Evolutionary conservation across 129 eudicot genomes (phyloP).

Genomic region (Flaveria brownii): DNA sequence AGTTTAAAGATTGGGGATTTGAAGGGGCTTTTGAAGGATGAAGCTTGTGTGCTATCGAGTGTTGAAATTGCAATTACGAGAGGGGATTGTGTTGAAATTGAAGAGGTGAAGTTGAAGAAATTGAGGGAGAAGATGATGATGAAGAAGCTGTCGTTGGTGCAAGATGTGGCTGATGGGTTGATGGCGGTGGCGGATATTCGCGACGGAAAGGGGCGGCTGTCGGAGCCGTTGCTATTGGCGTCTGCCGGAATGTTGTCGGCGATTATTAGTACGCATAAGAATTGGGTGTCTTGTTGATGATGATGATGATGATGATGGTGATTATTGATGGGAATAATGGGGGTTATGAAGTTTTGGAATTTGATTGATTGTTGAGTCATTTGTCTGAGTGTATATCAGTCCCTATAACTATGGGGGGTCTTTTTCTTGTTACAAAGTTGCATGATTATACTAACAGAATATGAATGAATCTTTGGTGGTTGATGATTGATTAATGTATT

Average conservation of each 20-base stretch:
- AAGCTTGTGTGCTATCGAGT: constrained; percentile 59
- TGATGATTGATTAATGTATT: too few species aligned
- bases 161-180: constrained; percentile 83
- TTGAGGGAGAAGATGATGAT: constrained; percentile 66
- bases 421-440: background rate
- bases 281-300: constrained; percentile 76
- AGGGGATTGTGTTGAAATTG: constrained; percentile 40
- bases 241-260: constrained; percentile 89
- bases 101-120: constrained; percentile 45
- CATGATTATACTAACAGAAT: background rate
- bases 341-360: too few species aligned
- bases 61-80: constrained; percentile 49
- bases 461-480: background rate
- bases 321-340: too few species aligned
- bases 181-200: constrained; percentile 94
- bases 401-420: too few species aligned
- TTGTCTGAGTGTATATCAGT: too few species aligned
- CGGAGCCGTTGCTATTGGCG: constrained; percentile 63
- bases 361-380: too few species aligned
- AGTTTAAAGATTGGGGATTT: constrained; percentile 64
- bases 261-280: constrained; percentile 88
- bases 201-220: constrained; percentile 64
- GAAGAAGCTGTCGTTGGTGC: constrained; percentile 77
- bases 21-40: constrained; percentile 50
- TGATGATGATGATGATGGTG: background rate